phyloP scores from a whole-genome alignment of 2,329 filamentous ascomycete species.

The Microdochium bolleyi region DNA sequence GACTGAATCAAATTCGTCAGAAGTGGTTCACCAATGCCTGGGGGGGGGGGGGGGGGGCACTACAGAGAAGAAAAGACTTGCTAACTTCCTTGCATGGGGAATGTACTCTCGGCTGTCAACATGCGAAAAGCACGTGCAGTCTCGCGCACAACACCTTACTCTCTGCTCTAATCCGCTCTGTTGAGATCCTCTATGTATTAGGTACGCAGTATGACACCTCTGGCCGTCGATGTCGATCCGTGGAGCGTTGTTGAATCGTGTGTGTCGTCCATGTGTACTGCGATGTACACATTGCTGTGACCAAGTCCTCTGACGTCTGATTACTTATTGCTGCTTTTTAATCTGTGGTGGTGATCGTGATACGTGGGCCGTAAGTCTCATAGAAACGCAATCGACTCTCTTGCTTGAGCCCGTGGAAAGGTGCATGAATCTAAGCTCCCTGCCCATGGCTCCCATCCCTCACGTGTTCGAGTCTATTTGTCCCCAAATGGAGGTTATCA shows the following conservation, averaged over 20 bases:
- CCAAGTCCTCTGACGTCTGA: background rate
- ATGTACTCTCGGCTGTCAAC: background rate
- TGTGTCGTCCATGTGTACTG: background rate
- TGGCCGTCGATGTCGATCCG: background rate
- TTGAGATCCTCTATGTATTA: background rate
- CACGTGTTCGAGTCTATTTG: too few species aligned
- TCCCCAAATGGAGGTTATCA: too few species aligned
- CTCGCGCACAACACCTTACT: background rate
- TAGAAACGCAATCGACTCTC: too few species aligned
- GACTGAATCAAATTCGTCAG: background rate
- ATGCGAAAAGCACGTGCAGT: background rate
- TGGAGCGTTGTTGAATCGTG: background rate
- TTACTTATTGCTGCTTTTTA: too few species aligned
- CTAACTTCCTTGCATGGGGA: background rate
- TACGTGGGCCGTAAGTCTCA: too few species aligned
- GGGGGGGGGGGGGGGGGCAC: too few species aligned
- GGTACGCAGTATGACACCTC: background rate
- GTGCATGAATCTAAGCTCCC: too few species aligned
- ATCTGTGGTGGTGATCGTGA: too few species aligned
- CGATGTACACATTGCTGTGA: background rate
- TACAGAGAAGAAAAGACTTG: background rate
- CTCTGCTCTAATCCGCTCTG: background rate
- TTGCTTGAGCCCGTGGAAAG: too few species aligned
- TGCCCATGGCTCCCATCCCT: too few species aligned
- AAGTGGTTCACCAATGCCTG: background rate